phyloP scores from a whole-genome alignment of 139 green algal genomes.

The Chloropicon primus region DNA sequence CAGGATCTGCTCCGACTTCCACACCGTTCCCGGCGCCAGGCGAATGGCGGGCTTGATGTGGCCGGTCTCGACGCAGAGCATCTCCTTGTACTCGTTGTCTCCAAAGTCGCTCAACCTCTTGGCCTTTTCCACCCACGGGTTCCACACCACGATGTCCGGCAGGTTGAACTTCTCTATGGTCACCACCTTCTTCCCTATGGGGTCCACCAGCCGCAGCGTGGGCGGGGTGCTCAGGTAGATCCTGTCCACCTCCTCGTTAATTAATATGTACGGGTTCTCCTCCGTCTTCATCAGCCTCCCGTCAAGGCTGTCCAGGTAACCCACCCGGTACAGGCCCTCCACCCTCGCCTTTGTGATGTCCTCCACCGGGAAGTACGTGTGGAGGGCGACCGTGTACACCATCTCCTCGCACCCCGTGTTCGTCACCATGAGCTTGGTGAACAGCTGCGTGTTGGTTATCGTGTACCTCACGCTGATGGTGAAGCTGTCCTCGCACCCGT shows the following conservation, averaged over 20 bases:
- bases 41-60: neutral
- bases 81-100: conserved; percentile 50
- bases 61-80: neutral
- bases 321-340: conserved; percentile 27
- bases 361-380: conserved; percentile 64
- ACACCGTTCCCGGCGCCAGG: neutral
- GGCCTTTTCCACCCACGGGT: conserved; percentile 56
- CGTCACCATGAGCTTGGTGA: conserved; percentile 8
- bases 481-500: conserved; percentile 1
- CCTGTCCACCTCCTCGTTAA: conserved; percentile 50
- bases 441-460: conserved; percentile 1
- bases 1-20: neutral
- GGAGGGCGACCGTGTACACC: conserved; percentile 56
- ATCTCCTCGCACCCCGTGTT: conserved; percentile 26
- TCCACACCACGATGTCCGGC: conserved; percentile 67
- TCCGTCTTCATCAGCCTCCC: conserved; percentile 15
- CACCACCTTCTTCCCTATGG: conserved; percentile 7
- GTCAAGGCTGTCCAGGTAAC: conserved; percentile 55
- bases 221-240: conserved; percentile 44
- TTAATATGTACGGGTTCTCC: conserved; percentile 13
- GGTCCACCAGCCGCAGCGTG: conserved; percentile 36
- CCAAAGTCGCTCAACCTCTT: conserved; percentile 53
- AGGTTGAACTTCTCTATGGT: conserved; percentile 38
- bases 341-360: conserved; percentile 29
- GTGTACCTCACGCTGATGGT: neutral